These are phyloP conservation scores for Penicillium simplicissimum DNA, from an alignment of 495 filamentous ascomycete genomes.

Conservation along the genomic window DNA sequence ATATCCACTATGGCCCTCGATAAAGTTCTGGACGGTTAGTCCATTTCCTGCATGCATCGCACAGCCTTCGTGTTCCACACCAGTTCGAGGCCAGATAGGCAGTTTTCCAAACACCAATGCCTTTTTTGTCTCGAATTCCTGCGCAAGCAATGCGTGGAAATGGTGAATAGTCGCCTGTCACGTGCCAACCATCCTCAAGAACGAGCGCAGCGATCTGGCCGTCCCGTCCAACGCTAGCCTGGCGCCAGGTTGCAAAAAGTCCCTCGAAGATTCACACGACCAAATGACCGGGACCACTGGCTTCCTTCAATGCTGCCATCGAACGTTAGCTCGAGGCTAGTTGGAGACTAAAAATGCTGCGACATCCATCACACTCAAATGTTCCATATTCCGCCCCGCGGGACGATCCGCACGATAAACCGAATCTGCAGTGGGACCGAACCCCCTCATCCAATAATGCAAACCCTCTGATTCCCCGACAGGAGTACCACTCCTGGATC, in stretches of 20 bases:
- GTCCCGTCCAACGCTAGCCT: not conserved
- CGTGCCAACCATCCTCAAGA: not conserved
- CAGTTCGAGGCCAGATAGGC: not conserved
- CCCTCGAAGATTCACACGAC: not conserved
- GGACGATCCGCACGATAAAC: slow-evolving; percentile 17
- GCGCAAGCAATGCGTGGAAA: not conserved
- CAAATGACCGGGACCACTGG: not conserved
- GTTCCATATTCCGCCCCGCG: slow-evolving; percentile 3
- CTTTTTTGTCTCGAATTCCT: not conserved
- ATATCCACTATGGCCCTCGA: not conserved
- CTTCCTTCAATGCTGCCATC: not conserved
- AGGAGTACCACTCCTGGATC: too few species aligned
- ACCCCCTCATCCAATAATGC: slow-evolving; percentile 1
- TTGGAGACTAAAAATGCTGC: not conserved
- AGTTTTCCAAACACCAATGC: not conserved
- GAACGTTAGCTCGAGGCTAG: not conserved
- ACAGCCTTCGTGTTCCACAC: not conserved
- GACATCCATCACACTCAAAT: not conserved
- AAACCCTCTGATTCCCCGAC: not conserved
- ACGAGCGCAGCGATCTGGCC: not conserved
- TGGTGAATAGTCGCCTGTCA: not conserved
- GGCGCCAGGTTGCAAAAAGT: not conserved
- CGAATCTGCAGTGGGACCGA: slow-evolving; percentile 6
- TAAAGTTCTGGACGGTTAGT: not conserved
- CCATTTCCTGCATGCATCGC: not conserved